Evolutionary conservation across 805 yeast genomes (phyloP), one percentile per base, ranked within the genome.

Genomic region (Myxozyma melibiosi): DNA sequence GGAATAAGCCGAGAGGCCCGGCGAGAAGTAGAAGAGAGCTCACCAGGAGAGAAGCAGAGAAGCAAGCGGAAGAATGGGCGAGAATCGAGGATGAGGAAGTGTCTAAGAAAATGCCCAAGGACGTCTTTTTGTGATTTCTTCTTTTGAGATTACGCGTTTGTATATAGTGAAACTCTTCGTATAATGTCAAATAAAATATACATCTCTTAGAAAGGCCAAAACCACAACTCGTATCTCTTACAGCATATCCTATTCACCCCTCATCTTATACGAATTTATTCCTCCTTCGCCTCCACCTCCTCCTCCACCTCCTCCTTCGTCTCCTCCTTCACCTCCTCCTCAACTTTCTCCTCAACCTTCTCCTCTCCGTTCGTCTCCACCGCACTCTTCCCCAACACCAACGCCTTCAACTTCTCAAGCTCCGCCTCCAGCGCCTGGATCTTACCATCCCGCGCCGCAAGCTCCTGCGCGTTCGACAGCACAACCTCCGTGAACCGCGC

Each of bases 391-490:
- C 42, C 52, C 24, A 37, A 13, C 18, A 51, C 41, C 9, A 39
- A 39, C 25, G n/a, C 31, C 51, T 39, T 48, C 46, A 62, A 45
- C 51, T 51, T 53, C 13, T 27, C 50, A 25, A 67, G 18, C 57
- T 67, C 63, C 11, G 34, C 45, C 52, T 67, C 70, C 37, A 67
- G 59, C 7, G 46, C 41, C 33, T 39, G 58, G 35, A 67, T 61
- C 31, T 64, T 55, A 34, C 47, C 55, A 35, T 65, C 67, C 8
- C 62, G 60, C 13, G 45, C 53, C 9, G 52, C 64, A 30, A 66
- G 65, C 41, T 67, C 60, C 27, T 53, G 44, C 25, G 57, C 57
- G 33, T 56, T 58, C 4, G 46, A 45, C 9, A 39, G 27, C 4
- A 50, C 42, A 8, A 57, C 34, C 35, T 53, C 58, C 4, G 57